A percentile compares a stretch with the other conserved stretches of the same genome.
Evolutionary conservation across 2,329 filamentous ascomycete genomes (phyloP).

Genomic region (Aspergillus carbonarius): DNA sequence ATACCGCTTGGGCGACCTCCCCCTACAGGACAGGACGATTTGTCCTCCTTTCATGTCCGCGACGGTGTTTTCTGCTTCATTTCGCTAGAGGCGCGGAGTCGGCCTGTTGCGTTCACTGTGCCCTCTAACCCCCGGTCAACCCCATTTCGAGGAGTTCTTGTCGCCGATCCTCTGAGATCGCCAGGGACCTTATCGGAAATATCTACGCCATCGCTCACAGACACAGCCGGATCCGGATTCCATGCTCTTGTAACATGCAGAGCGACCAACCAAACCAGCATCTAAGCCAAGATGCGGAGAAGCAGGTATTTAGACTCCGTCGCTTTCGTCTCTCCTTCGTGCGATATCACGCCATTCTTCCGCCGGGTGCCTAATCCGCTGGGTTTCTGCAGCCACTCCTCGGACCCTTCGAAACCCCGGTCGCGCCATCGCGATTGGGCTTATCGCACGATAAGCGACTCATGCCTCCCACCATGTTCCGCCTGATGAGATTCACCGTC

Average conservation of each 20-base stretch:
- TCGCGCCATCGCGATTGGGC: neutral
- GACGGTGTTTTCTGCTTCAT: neutral
- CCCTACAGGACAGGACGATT: too few species aligned
- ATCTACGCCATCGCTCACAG: neutral
- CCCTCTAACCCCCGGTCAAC: neutral
- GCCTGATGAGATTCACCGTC: constrained; percentile 17
- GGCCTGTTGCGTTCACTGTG: too few species aligned
- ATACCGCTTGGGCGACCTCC: neutral
- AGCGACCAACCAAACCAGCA: neutral
- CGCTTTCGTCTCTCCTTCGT: neutral
- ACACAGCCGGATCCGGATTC: neutral
- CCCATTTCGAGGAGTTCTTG: neutral
- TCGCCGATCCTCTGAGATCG: neutral
- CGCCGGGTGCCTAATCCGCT: constrained; percentile 3
- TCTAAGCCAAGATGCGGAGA: constrained; percentile 30
- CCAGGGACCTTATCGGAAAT: neutral
- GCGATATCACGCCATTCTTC: neutral
- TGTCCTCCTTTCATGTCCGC: too few species aligned
- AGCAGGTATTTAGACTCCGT: constrained; percentile 24
- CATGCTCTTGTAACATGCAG: constrained; percentile 5
- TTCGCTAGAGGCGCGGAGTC: too few species aligned
- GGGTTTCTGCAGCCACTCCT: constrained; percentile 19
- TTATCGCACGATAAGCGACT: constrained; percentile 1
- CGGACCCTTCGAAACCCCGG: neutral
- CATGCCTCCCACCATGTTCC: constrained; percentile 16